These are phyloP conservation scores for Amesomyces nigricolor DNA, from an alignment of 2,329 filamentous ascomycete species.

Conservation along the genomic window DNA sequence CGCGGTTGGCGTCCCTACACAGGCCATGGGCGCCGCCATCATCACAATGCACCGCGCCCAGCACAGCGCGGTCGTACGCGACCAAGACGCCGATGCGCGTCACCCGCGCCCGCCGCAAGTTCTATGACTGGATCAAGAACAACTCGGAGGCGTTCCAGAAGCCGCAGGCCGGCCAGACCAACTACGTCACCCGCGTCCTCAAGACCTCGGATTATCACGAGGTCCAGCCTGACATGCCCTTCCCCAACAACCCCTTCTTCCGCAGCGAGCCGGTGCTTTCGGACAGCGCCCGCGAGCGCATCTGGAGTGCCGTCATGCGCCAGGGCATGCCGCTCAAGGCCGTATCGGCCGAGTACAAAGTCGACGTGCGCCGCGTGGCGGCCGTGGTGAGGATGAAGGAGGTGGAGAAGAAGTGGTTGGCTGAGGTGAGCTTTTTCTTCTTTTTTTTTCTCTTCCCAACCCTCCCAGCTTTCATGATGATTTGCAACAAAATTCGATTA, in stretches of 20 bases:
- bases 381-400: constrained; percentile 82
- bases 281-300: constrained; percentile 64
- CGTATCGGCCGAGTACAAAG: constrained; percentile 69
- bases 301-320: constrained; percentile 64
- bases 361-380: constrained; percentile 78
- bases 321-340: constrained; percentile 64
- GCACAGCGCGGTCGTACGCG: constrained; percentile 32
- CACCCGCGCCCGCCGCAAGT: constrained; percentile 36
- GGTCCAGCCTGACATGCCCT: constrained; percentile 47
- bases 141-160: constrained; percentile 17
- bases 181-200: constrained; percentile 34
- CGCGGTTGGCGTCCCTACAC: background rate
- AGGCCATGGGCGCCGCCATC: constrained; percentile 1
- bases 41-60: constrained; percentile 4
- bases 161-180: constrained; percentile 19
- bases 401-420: constrained; percentile 72
- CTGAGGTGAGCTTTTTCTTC: constrained; percentile 57
- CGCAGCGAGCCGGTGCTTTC: constrained; percentile 66
- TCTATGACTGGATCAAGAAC: constrained; percentile 35
- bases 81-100: constrained; percentile 34
- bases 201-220: background rate
- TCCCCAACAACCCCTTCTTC: constrained; percentile 69
- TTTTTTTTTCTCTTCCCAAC: constrained; percentile 7
- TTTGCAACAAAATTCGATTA: constrained; percentile 82
- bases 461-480: constrained; percentile 45